Percentiles rank a stretch among this genome's conserved stretches.
phyloP scores from a whole-genome alignment of 2,329 filamentous ascomycete genomes.

The Pestalotiopsis sp. region DNA sequence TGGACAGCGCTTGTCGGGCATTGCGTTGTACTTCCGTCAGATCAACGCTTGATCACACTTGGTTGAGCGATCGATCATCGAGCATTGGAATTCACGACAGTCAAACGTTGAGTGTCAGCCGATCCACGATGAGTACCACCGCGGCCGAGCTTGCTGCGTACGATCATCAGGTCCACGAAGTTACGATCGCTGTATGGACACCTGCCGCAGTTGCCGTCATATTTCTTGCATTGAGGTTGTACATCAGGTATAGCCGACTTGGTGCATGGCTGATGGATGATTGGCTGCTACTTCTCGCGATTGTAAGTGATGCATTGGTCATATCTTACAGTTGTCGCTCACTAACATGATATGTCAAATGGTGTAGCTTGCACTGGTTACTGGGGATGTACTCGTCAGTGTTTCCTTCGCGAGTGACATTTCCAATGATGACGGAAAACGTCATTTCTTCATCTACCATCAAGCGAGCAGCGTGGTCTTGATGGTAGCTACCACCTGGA shows the following conservation, averaged over 20 bases:
- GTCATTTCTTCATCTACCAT: constrained; percentile 8
- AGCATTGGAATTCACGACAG: not conserved
- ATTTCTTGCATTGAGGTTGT: constrained; percentile 1
- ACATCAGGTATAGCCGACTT: not conserved
- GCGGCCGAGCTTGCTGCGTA: constrained; percentile 4
- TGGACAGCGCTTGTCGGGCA: not conserved
- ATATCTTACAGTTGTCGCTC: too few relatives aligned
- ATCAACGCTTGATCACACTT: not conserved
- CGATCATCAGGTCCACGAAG: not conserved
- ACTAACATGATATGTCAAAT: not conserved
- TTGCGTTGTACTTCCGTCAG: not conserved
- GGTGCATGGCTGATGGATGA: constrained; percentile 1
- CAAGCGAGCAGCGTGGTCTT: constrained; percentile 6
- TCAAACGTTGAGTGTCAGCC: not conserved
- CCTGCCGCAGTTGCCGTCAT: not conserved
- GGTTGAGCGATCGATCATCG: not conserved
- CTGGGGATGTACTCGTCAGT: not conserved
- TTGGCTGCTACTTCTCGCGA: not conserved
- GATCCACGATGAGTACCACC: not conserved
- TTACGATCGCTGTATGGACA: constrained; percentile 5
- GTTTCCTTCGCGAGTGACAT: constrained; percentile 4
- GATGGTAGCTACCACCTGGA: constrained; percentile 30
- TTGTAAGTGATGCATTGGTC: not conserved
- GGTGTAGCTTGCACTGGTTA: not conserved
- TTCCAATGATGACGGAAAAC: not conserved